Conservation (phyloP, 2,329 filamentous ascomycete species). For the Aspergillus sergii region DNA sequence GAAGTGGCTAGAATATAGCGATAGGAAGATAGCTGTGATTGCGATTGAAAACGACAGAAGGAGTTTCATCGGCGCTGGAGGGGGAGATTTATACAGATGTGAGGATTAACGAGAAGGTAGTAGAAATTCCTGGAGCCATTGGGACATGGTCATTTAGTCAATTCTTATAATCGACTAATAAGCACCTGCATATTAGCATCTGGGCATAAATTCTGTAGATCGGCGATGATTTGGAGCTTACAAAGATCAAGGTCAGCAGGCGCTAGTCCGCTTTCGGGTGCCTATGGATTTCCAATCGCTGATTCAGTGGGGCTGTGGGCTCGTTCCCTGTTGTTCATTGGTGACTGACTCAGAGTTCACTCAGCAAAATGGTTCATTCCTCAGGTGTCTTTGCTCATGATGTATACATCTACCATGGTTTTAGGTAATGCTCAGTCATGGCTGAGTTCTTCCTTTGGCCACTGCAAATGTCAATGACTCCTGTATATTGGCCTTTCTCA, state of each 20-base stretch:
- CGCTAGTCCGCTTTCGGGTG: not conserved
- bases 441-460: not conserved
- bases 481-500: not conserved
- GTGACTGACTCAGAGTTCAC: constrained; percentile 28
- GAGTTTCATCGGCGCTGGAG: constrained; percentile 35
- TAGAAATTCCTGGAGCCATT: constrained; percentile 23
- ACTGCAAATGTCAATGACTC: not conserved
- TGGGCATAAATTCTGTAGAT: not conserved
- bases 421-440: constrained; percentile 1
- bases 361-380: constrained; percentile 26
- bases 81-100: constrained; percentile 33
- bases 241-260: constrained; percentile 6
- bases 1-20: constrained; percentile 18
- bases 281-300: not conserved
- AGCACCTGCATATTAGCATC: constrained; percentile 1
- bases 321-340: not conserved
- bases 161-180: constrained; percentile 23
- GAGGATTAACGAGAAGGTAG: constrained; percentile 19
- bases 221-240: constrained; percentile 1
- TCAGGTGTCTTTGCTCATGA: not conserved
- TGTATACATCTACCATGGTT: not conserved
- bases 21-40: constrained; percentile 35
- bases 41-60: constrained; percentile 41
- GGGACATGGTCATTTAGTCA: constrained; percentile 28
- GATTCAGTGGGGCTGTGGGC: not conserved